Evolutionary conservation across 768 basidiomycete species (phyloP).

Genomic region (Gloeopeniophorella convolvens): DNA sequence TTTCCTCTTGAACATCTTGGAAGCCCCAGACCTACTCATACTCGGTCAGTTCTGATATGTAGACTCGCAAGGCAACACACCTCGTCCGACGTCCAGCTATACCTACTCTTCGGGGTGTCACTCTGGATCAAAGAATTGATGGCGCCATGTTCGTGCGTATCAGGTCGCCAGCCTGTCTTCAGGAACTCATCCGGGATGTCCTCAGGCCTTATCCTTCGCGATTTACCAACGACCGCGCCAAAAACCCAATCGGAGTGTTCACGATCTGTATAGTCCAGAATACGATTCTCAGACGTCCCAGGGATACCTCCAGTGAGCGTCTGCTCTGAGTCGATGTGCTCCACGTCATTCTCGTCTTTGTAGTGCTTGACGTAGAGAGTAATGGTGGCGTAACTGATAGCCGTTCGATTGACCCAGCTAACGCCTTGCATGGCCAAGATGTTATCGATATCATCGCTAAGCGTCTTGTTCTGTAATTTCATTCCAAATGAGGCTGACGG

Average conservation of each 20-base stretch:
- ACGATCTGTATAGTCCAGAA: slow-evolving; percentile 46
- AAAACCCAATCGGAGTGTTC: slow-evolving; percentile 51
- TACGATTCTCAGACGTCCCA: slow-evolving; percentile 49
- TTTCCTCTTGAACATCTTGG: slow-evolving; percentile 14
- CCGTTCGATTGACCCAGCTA: slow-evolving; percentile 59
- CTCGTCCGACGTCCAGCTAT: slow-evolving; percentile 58
- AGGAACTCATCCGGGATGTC: slow-evolving; percentile 32
- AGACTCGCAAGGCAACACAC: slow-evolving; percentile 30
- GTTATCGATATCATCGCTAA: slow-evolving; percentile 53
- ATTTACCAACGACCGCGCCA: slow-evolving; percentile 44
- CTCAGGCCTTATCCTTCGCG: slow-evolving; percentile 25
- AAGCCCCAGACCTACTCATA: slow-evolving; percentile 20
- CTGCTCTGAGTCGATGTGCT: slow-evolving; percentile 61
- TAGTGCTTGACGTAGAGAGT: slow-evolving; percentile 56
- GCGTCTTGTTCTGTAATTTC: slow-evolving; percentile 51
- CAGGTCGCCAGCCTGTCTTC: slow-evolving; percentile 36
- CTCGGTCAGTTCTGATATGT: no score
- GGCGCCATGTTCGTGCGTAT: slow-evolving; percentile 30
- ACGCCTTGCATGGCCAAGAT: slow-evolving; percentile 68
- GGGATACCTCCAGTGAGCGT: slow-evolving; percentile 54
- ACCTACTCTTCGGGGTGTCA: slow-evolving; percentile 54
- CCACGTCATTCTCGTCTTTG: slow-evolving; percentile 49
- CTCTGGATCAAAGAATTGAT: slow-evolving; percentile 40
- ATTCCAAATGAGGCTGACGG: no score
- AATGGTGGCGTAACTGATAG: slow-evolving; percentile 49